These are phyloP conservation scores for Trebouxia sp. DNA, from an alignment of 139 green algal species.

Conservation along the genomic window DNA sequence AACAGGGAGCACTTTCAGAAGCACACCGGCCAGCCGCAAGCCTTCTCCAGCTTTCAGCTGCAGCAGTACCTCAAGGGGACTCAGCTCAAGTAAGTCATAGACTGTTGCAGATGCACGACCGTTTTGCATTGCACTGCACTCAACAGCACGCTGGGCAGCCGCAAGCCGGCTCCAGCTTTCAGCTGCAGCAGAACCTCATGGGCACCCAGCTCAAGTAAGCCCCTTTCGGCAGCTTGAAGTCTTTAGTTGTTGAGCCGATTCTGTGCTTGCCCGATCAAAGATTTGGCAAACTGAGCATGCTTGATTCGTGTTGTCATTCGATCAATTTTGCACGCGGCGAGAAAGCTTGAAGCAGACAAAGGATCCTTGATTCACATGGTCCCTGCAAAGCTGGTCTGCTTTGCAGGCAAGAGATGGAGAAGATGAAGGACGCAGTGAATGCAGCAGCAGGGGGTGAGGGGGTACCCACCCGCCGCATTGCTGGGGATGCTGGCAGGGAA, in stretches of 20 bases:
- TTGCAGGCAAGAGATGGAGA: conserved; percentile 49
- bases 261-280: too few relatives aligned
- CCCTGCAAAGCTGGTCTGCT: conserved; percentile 15
- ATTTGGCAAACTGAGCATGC: too few relatives aligned
- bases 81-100: conserved; percentile 36
- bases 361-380: too few relatives aligned
- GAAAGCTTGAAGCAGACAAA: too few relatives aligned
- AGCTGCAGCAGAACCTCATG: conserved; percentile 85
- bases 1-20: conserved; percentile 76
- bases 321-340: too few relatives aligned
- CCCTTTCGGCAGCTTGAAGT: background rate
- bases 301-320: too few relatives aligned
- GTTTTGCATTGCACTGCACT: background rate
- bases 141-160: conserved; percentile 50
- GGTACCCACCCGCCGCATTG: conserved; percentile 47
- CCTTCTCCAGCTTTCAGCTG: conserved; percentile 77
- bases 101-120: too few relatives aligned
- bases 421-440: conserved; percentile 46
- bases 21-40: conserved; percentile 43
- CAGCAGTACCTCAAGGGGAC: conserved; percentile 74
- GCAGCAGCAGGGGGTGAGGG: background rate
- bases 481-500: conserved; percentile 61
- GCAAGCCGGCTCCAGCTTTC: conserved; percentile 56
- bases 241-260: background rate
- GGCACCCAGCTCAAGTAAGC: conserved; percentile 13